Percentiles rank a stretch among this genome's conserved stretches.
phyloP scores from a whole-genome alignment of 257 asterid genomes.

The Primulina eburnea region DNA sequence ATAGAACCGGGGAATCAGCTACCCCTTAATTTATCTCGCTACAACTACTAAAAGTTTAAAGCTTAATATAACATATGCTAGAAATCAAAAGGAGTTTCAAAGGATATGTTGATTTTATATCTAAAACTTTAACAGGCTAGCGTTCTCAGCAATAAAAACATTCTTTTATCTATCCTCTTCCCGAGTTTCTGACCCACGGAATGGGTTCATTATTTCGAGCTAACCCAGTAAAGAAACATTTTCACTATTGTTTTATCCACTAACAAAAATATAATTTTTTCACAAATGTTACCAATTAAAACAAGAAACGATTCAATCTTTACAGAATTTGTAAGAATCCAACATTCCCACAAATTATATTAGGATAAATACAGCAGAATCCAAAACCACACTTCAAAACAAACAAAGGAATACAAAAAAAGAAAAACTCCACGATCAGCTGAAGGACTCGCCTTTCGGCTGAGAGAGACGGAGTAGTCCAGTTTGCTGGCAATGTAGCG shows the following conservation, averaged over 20 bases:
- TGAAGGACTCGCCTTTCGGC: constrained; percentile 42
- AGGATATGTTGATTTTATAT: neutral
- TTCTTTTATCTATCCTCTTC: too few relatives aligned
- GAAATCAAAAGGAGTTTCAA: too few relatives aligned
- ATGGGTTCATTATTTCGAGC: neutral
- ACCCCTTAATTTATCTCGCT: too few relatives aligned
- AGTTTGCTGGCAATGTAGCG: constrained; percentile 54
- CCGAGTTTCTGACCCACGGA: neutral
- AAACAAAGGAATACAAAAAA: neutral
- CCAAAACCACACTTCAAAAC: neutral
- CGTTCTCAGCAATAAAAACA: too few relatives aligned
- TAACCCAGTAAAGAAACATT: constrained; percentile 10
- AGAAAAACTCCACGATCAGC: neutral
- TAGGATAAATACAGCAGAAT: neutral
- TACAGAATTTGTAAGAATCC: neutral
- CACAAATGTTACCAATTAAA: neutral
- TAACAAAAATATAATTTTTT: neutral
- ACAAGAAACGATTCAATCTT: neutral
- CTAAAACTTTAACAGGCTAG: too few relatives aligned
- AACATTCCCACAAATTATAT: constrained; percentile 7
- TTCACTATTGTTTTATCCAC: neutral
- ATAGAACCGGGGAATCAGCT: too few relatives aligned
- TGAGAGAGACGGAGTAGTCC: constrained; percentile 50
- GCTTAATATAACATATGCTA: too few relatives aligned
- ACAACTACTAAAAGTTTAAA: too few relatives aligned